Evolutionary conservation across 768 basidiomycete genomes (phyloP).

Genomic region (Psilocybe sp.): DNA sequence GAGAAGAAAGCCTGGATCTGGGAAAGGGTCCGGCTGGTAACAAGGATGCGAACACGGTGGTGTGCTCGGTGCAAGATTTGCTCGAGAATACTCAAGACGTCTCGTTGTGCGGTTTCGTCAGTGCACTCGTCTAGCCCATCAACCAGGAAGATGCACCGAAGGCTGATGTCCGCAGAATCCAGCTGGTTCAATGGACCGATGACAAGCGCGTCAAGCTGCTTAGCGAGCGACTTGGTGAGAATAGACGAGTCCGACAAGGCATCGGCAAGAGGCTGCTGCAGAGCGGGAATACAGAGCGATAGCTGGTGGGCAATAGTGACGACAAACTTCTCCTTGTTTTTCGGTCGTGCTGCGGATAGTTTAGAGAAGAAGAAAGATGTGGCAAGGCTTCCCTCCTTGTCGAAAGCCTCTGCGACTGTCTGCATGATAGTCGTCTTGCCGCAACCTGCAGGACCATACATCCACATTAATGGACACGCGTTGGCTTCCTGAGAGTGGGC

Average conservation of each 20-base stretch:
- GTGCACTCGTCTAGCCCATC: neutral
- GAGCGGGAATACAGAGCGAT: too few relatives aligned
- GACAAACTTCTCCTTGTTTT: neutral
- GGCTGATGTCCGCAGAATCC: too few relatives aligned
- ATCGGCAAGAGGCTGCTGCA: neutral
- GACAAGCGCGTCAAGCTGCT: neutral
- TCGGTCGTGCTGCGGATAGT: neutral
- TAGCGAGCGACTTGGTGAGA: neutral
- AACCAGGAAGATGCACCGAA: neutral
- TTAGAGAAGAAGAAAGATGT: neutral
- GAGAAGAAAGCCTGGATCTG: neutral
- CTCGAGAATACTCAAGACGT: neutral
- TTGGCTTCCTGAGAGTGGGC: too few relatives aligned
- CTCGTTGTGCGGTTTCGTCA: neutral
- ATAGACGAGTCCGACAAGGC: neutral
- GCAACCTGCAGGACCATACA: too few relatives aligned
- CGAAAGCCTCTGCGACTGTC: too few relatives aligned
- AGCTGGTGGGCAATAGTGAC: neutral
- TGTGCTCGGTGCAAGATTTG: neutral
- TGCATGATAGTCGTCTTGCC: too few relatives aligned
- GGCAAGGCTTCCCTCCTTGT: neutral
- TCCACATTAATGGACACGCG: neutral
- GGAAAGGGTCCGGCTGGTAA: neutral
- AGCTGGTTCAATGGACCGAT: too few relatives aligned
- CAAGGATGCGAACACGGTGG: neutral